Base-by-base conservation (phyloP, 2,329 filamentous ascomycete species). In the Myriosclerotinia scirpicola region DNA sequence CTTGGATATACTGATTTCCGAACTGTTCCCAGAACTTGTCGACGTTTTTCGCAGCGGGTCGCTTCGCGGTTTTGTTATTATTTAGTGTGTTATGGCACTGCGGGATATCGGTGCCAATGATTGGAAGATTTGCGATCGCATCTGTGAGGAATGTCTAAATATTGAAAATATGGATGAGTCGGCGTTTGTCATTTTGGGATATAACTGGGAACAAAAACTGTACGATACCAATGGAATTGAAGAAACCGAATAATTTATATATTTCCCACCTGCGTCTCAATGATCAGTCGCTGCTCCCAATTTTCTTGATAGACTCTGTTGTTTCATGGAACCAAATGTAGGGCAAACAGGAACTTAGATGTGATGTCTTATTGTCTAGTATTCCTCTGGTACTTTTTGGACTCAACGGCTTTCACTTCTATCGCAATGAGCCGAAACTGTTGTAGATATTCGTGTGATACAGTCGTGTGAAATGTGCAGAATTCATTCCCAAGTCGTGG, bases 191-290 rank as follows among this genome's bases (percentile, higher is more conserved):
- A 36, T 38, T 38, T 22, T 50, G 20, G 44, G 30, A 20, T 50
- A 60, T 50, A 4, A 50, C 17, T 26, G 58, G 34, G 9, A 26
- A 26, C 12, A 26, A 12, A 26, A 50, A 36, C 14, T 20, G 30
- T 40, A 61, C 20, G 58, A 61, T 61, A 61, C 58, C 34, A 61
- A 61, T 61, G 44, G 38, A 60, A 60, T 20, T 38, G 46, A 12
- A 60, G 8, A 12, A 4, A 50, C 36, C 38, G n/a, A 38, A 40
- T 26, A 26, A 61, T 50, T 26, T 44, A 50, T 50, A 9, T 30
- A 6, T 22, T 12, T 30, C 12, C 8, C 58, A 26, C 15, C 3
- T 7, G 20, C n/a, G 15, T 7, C 38, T 14, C 7, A 4, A 38
- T 8, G 6, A n/a, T 15, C 12, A 26, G 12, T 22, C 17, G 8